Base-by-base conservation (phyloP, 2,329 filamentous ascomycete genomes). In the Penicillium sp. region DNA sequence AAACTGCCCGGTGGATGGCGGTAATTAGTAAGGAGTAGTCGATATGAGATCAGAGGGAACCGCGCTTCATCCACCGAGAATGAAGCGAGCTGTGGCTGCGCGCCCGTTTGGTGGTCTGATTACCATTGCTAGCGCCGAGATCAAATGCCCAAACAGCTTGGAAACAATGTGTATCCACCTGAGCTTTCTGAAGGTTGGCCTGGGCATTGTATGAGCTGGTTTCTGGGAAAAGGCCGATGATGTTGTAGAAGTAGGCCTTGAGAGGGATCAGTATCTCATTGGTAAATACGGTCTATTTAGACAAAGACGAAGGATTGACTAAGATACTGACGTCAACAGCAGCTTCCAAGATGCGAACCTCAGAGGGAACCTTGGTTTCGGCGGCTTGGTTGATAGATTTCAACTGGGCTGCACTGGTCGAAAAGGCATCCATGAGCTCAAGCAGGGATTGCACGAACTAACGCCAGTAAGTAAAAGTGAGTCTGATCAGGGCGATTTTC, bases 181-280 rank as follows among this genome's bases (percentile, higher is more conserved):
- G 56, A 24, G 50, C 44, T 29, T 59, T 59, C 50, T 59, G 56
- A 43, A 45, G 54, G 36, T 44, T 59, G 18, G 54, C 50, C 34
- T 59, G 56, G 21, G 47, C 18, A n/a, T 53, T 44, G 32, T 57
- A 59, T 11, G 56, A 44, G 31, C 54, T 54, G 16, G 14, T 49
- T n/a, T 42, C 48, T 9, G 56, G 50, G 47, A 56, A 59, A 14
- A 59, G 49, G 29, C 50, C 48, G 43, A 59, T 57, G 10, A 57
- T 39, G 14, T 57, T 57, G 29, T 57, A 59, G 32, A 59, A 51
- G 48, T 54, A 59, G 34, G 56, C 54, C 56, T 54, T 21, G 34
- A 4, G 10, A 36, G 24, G 34, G 49, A 16, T 53, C 27, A 54
- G 46, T 32, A 50, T 36, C 41, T 34, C 10, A 45, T 53, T 24